Conservation (phyloP, 2,329 filamentous ascomycete genomes). For the Diplodia sapinea region DNA sequence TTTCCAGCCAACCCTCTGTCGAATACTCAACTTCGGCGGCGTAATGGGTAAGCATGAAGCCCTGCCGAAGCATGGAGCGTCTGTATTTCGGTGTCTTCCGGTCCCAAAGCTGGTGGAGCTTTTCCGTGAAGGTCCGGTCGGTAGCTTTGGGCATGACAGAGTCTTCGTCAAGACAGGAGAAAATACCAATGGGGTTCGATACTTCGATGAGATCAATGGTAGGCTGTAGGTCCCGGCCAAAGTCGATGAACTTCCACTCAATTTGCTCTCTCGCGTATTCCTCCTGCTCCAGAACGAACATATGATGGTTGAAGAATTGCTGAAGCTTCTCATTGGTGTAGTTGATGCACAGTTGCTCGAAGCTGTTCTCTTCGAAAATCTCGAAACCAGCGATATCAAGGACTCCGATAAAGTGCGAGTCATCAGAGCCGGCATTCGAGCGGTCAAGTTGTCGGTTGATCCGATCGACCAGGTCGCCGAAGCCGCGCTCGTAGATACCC, state of each 20-base stretch:
- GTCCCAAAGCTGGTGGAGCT: conserved; percentile 95
- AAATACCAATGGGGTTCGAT: conserved; percentile 96
- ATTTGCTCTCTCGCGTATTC: conserved; percentile 98
- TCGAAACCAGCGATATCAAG: conserved; percentile 99
- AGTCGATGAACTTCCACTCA: conserved; percentile 99
- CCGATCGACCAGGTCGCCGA: conserved; percentile 86
- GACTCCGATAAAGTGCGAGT: conserved; percentile 95
- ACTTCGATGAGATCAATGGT: conserved; percentile 98
- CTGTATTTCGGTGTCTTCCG: conserved; percentile 94
- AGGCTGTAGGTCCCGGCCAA: conserved; percentile 93
- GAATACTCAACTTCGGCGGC: conserved; percentile 97
- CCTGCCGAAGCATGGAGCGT: conserved; percentile 82
- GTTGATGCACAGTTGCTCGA: conserved; percentile 99
- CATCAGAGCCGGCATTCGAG: conserved; percentile 80
- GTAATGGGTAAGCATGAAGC: conserved; percentile 96
- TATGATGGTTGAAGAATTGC: conserved; percentile 99
- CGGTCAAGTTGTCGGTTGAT: conserved; percentile 93
- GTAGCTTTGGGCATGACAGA: conserved; percentile 99
- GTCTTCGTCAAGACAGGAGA: conserved; percentile 97
- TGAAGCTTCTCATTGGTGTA: conserved; percentile 99
- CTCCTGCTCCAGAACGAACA: conserved; percentile 98
- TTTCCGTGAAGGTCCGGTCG: conserved; percentile 95
- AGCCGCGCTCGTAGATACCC: conserved; percentile 95
- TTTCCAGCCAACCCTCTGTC: conserved; percentile 93
- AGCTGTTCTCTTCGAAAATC: conserved; percentile 98